Base-by-base conservation (phyloP, 2,329 filamentous ascomycete species). In the Stagonosporopsis tanaceti region DNA sequence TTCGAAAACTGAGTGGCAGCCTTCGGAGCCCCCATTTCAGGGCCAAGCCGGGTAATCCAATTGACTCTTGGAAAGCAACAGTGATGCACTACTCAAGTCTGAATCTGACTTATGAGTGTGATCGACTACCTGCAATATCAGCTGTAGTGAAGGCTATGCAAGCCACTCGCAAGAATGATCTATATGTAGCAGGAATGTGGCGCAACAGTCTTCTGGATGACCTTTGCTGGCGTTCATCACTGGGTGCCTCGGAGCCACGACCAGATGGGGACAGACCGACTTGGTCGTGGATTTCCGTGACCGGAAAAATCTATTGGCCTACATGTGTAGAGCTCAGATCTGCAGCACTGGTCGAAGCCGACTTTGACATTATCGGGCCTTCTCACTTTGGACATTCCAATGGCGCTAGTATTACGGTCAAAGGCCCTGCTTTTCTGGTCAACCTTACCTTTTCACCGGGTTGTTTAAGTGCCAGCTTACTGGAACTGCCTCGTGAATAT, bases 171-270 rank as follows among this genome's bases (percentile, higher is more conserved):
- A 17, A 25, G 6, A 25, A 44, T n/a, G 58, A 54, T 27, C 12
- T 15, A 17, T 61, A 61, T 14, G 12, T 57, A 14, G 53, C 50
- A 34, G 58, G 58, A 1, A 48, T 61, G 50, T 61, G 58, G 58
- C 48, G 24, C n/a, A 45, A 37, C 25, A 54, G n/a, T 14, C 41
- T 55, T 2, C 27, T 55, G 1, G 6, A 27, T 0, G 53, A 61
- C 20, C 32, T 57, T 6, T 27, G 2, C 11, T 57, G 14, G 20
- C 2, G 15, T 20, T 3, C 20, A 3, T 1, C 34, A 17, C 5
- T 2, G 9, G 3, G 12, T 17, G 7, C 2, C 2, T 2, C 15
- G 7, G 34, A 6, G 17, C 34, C 15, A 17, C 34, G 34, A 17
- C 34, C 34, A 3, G 34, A 17, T 37, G 2, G 7, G n/a, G 17